phyloP scores from a whole-genome alignment of 257 asterid genomes.

The Dorcoceras hygrometricum region DNA sequence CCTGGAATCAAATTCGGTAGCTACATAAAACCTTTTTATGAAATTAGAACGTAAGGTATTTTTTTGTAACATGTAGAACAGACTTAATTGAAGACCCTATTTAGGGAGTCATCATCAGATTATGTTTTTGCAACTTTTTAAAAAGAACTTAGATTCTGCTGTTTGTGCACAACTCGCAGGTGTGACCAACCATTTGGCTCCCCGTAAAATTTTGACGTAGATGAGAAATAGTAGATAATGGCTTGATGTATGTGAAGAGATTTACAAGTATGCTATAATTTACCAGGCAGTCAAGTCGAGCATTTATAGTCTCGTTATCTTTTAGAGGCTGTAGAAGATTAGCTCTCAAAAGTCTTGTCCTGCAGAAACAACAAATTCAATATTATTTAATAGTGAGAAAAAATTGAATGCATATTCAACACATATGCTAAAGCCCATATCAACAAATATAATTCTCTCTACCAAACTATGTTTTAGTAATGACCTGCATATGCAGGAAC shows the following conservation, averaged over 20 bases:
- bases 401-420: constrained; percentile 25
- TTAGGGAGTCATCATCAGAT: no score
- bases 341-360: constrained; percentile 97
- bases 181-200: neutral
- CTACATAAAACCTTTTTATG: constrained; percentile 14
- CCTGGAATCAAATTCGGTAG: constrained; percentile 43
- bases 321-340: constrained; percentile 96
- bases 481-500: constrained; percentile 2
- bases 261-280: constrained; percentile 19
- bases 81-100: neutral
- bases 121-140: neutral
- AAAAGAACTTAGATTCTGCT: neutral
- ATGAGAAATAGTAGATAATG: neutral
- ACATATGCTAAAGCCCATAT: constrained; percentile 18
- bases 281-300: constrained; percentile 95
- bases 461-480: constrained; percentile 2
- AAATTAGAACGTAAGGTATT: constrained; percentile 17
- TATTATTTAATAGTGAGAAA: constrained; percentile 9
- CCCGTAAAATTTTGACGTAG: neutral
- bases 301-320: constrained; percentile 86
- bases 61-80: constrained; percentile 12
- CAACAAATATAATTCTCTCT: constrained; percentile 18
- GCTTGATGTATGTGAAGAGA: neutral
- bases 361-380: constrained; percentile 38
- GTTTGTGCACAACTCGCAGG: neutral